Conservation (phyloP, 2,329 filamentous ascomycete genomes). For the Colletotrichum falcatum region DNA sequence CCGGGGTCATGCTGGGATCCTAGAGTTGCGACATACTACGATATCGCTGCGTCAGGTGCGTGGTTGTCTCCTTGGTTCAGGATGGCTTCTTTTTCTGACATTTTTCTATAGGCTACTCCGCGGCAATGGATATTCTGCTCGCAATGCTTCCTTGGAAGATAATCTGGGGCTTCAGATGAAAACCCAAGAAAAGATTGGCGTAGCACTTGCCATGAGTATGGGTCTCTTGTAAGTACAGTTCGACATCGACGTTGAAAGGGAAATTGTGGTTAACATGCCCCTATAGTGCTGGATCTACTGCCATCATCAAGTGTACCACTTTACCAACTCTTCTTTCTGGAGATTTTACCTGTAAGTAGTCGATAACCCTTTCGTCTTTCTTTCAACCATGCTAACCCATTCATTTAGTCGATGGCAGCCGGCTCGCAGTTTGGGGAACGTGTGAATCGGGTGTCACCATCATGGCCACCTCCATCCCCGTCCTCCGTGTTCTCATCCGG, state of each 20-base stretch:
- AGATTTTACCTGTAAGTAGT: constrained; percentile 31
- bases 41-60: constrained; percentile 40
- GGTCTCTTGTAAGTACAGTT: constrained; percentile 32
- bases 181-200: constrained; percentile 36
- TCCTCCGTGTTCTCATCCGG: constrained; percentile 39
- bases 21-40: constrained; percentile 29
- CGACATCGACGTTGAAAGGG: too few species aligned
- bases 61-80: not conserved
- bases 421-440: constrained; percentile 30
- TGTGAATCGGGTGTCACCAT: constrained; percentile 32
- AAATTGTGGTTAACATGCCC: not conserved
- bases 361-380: constrained; percentile 43
- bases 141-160: constrained; percentile 37
- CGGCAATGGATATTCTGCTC: constrained; percentile 34
- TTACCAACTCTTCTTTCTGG: constrained; percentile 32
- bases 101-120: constrained; percentile 15
- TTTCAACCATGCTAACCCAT: constrained; percentile 44
- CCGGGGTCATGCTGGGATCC: constrained; percentile 40
- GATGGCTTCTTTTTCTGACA: not conserved
- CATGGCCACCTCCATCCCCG: constrained; percentile 36
- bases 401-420: constrained; percentile 27
- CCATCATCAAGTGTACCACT: constrained; percentile 40
- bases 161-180: constrained; percentile 41
- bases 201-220: constrained; percentile 40
- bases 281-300: constrained; percentile 40